phyloP scores from a whole-genome alignment of 441 rosid genomes.

The Brassica balearica region DNA sequence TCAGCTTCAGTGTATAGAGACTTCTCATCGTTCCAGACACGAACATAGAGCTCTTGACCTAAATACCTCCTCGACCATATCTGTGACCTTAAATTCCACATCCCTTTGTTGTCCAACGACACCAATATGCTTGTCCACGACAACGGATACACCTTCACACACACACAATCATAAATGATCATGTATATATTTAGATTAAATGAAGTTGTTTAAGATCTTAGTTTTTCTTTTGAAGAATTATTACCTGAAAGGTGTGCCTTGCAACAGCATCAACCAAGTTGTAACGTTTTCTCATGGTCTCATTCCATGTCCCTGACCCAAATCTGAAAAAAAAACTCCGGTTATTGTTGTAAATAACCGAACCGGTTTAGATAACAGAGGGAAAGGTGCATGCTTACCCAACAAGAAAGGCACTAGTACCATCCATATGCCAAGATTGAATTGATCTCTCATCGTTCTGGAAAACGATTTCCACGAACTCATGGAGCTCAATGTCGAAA shows the following conservation, averaged over 20 bases:
- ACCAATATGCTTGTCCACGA: constrained; percentile 50
- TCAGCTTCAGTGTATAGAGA: constrained; percentile 49
- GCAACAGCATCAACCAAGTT: constrained; percentile 67
- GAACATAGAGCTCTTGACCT: constrained; percentile 52
- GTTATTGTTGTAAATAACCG: constrained; percentile 12
- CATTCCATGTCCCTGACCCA: constrained; percentile 64
- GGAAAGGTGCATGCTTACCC: constrained; percentile 52
- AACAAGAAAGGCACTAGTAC: constrained; percentile 64
- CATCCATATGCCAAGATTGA: constrained; percentile 89
- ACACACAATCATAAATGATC: constrained; percentile 12
- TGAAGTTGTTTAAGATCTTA: neutral
- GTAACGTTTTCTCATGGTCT: constrained; percentile 57
- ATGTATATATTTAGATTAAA: neutral
- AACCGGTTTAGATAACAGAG: constrained; percentile 16
- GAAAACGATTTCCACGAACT: constrained; percentile 75
- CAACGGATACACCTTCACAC: constrained; percentile 44
- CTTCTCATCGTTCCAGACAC: constrained; percentile 54
- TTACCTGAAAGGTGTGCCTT: constrained; percentile 80
- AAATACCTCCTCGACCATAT: constrained; percentile 50
- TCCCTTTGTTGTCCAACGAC: constrained; percentile 57
- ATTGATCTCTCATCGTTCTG: constrained; percentile 61
- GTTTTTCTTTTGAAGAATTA: neutral
- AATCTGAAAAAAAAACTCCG: constrained; percentile 45
- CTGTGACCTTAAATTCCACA: constrained; percentile 60
- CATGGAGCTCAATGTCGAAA: constrained; percentile 58